Percentiles rank a stretch among this genome's conserved stretches.
Conservation (phyloP, 2,329 filamentous ascomycete species). For the Penicillium sp. region DNA sequence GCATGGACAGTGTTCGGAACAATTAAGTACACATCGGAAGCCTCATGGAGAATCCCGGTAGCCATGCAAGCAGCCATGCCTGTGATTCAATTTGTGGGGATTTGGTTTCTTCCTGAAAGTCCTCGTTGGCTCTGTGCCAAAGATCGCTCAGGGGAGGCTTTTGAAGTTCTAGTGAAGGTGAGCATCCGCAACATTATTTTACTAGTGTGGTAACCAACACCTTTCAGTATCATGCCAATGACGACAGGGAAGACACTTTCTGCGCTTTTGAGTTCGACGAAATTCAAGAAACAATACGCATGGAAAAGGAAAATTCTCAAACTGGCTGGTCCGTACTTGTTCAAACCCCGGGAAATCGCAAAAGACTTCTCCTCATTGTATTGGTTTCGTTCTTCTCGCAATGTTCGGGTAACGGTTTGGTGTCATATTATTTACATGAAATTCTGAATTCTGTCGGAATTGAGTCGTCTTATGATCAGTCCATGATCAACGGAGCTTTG, state of each 20-base stretch:
- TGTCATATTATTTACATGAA: conserved; percentile 37
- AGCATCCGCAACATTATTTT: neutral
- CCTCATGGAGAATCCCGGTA: conserved; percentile 16
- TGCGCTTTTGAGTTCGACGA: conserved; percentile 9
- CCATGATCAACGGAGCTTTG: conserved; percentile 27
- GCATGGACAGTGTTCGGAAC: conserved; percentile 20
- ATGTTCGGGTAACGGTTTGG: conserved; percentile 19
- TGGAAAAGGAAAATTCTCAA: conserved; percentile 7
- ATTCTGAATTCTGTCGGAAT: conserved; percentile 37
- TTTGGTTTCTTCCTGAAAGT: conserved; percentile 15
- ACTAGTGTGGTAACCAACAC: neutral
- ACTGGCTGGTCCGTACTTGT: conserved; percentile 17
- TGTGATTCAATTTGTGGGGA: conserved; percentile 12
- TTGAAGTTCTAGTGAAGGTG: conserved; percentile 3
- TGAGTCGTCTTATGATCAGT: conserved; percentile 16
- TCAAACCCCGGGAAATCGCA: conserved; percentile 18
- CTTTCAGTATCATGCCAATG: conserved; percentile 6
- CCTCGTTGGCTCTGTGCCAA: conserved; percentile 10
- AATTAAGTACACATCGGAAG: conserved; percentile 15
- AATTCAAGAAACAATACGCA: conserved; percentile 10
- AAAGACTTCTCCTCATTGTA: conserved; percentile 13
- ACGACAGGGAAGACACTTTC: neutral
- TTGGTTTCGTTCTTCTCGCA: conserved; percentile 16
- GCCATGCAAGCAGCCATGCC: conserved; percentile 11
- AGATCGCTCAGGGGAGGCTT: neutral